Evolutionary conservation across 257 asterid species (phyloP), one percentile per base, ranked within the genome.

Genomic region (Verbena officinalis): DNA sequence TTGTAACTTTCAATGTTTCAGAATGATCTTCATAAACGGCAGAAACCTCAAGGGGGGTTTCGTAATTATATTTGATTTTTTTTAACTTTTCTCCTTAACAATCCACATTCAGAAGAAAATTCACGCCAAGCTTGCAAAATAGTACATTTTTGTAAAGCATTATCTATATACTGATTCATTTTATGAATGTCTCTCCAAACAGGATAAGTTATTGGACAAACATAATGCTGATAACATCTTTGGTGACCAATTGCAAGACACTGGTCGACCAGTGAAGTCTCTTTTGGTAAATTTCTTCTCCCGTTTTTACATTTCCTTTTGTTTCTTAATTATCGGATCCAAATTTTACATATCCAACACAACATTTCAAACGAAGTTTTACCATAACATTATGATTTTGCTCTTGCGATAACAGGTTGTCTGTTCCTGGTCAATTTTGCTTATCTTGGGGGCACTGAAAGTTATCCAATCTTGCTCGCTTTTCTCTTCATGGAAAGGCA

Each of bases 401-500:
- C 55, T 34, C 50, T 39, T 69, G 24, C 51, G 45, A 78, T 51
- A 66, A 73, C 79, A 93, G 97, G 99, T 90, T 34, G 85, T 84
- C 59, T 49, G 82, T 73, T 84, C 84, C 36, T 86, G 97, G 99
- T 83, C 80, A 20, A 73, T 79, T 70, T 56, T 90, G 78, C 81
- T 89, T 42, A 59, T 69, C 64, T 67, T 80, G 64, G 96, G 77
- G 12, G 75, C 84, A 43, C 31, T 84, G 65, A 90, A 93, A 73
- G 67, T 87, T 64, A 67, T 84, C 76, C 91, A 69, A 54, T 16
- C 76, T 67, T 84, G 77, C 64, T 75, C 90, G 4, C 75, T 90
- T 51, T 67, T 93, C 71, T 89, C 95, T 1, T 85, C 99, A 16
- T 77, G 97, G 95, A 90, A 84, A 72, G 99, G 96, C 38, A 34